Evolutionary conservation across 331 rosid species (phyloP).

Genomic region (Malus hybrid): DNA sequence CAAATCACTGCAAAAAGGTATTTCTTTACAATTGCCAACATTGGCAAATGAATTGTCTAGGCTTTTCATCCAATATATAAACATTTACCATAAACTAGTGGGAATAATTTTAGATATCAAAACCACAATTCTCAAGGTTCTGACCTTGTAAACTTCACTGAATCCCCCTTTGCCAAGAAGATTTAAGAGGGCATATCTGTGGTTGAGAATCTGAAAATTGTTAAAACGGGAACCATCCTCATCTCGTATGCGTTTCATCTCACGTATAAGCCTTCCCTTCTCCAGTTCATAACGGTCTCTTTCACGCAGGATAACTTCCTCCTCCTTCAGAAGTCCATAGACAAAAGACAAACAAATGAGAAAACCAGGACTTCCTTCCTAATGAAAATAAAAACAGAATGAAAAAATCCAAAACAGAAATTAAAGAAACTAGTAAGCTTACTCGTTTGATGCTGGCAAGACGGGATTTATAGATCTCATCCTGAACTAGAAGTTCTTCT

Average conservation of each 20-base stretch:
- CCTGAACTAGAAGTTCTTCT: slow-evolving; percentile 71
- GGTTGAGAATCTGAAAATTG: slow-evolving; percentile 91
- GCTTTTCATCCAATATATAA: slow-evolving; percentile 14
- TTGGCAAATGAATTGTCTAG: slow-evolving; percentile 52
- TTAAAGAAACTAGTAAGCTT: slow-evolving; percentile 17
- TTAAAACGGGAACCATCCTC: slow-evolving; percentile 99
- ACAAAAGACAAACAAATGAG: not conserved
- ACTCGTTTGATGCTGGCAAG: slow-evolving; percentile 93
- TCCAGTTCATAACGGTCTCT: slow-evolving; percentile 94
- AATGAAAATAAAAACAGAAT: slow-evolving; percentile 7
- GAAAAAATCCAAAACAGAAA: slow-evolving; percentile 7
- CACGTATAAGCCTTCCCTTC: slow-evolving; percentile 92
- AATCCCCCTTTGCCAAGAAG: slow-evolving; percentile 99
- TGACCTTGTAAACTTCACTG: slow-evolving; percentile 99
- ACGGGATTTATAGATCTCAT: slow-evolving; percentile 87
- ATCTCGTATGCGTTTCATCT: slow-evolving; percentile 97
- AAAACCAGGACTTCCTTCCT: slow-evolving; percentile 6
- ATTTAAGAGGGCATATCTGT: slow-evolving; percentile 83
- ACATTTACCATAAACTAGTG: slow-evolving; percentile 1
- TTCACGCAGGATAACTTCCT: slow-evolving; percentile 76
- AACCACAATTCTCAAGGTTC: slow-evolving; percentile 16
- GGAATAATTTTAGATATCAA: not conserved
- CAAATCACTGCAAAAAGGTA: slow-evolving; percentile 93
- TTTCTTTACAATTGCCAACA: slow-evolving; percentile 75
- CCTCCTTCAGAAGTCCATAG: slow-evolving; percentile 54